Conservation (phyloP, 768 basidiomycete species). For the Royoungia palumana region DNA sequence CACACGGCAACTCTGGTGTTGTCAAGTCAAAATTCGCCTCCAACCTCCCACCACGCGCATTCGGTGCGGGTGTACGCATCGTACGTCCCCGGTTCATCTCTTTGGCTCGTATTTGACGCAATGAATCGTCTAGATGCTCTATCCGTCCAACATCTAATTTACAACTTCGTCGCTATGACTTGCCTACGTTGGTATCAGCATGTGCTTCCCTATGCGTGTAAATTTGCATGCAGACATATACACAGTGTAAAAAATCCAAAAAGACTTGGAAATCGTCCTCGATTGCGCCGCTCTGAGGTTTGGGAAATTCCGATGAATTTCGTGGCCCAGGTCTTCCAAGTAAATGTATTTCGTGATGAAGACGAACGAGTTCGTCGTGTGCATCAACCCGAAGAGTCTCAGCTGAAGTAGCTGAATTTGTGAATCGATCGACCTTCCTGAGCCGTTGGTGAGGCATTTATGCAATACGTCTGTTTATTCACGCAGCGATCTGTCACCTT, state of each 20-base stretch:
- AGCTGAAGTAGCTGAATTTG: too few species aligned
- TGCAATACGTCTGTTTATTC: too few species aligned
- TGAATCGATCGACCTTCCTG: too few species aligned
- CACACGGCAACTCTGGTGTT: conserved; percentile 92
- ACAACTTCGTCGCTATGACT: conserved; percentile 16
- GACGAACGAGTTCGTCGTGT: too few species aligned
- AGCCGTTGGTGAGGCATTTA: too few species aligned
- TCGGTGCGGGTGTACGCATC: conserved; percentile 89
- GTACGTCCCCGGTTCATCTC: conserved; percentile 43
- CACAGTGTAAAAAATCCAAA: conserved; percentile 9
- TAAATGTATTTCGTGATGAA: too few species aligned
- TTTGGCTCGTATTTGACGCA: not conserved
- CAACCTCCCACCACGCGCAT: conserved; percentile 93
- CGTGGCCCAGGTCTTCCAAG: too few species aligned
- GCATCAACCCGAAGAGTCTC: too few species aligned
- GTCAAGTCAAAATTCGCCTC: conserved; percentile 95
- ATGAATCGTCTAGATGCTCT: conserved; percentile 67
- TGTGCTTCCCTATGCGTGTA: conserved; percentile 17
- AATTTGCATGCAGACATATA: conserved; percentile 17
- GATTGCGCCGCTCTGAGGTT: too few species aligned
- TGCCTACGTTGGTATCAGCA: conserved; percentile 20
- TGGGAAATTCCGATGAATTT: too few species aligned
- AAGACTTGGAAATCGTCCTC: not conserved
- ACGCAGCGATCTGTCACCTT: too few species aligned
- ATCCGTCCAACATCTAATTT: conserved; percentile 76